Evolutionary conservation across 441 rosid genomes (phyloP).

Genomic region (Caryocar brasiliense): DNA sequence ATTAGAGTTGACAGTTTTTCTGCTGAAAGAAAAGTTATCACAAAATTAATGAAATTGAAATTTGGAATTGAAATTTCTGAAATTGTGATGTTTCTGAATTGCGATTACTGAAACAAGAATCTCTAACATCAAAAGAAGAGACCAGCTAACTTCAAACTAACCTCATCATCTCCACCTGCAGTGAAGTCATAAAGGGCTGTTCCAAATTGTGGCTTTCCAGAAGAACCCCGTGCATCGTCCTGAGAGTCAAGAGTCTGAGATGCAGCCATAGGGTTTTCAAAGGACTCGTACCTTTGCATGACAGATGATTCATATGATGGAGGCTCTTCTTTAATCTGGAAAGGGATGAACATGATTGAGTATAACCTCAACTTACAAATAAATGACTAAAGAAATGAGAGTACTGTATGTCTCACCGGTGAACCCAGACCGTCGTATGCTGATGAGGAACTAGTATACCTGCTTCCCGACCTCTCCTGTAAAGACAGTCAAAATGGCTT

Average conservation of each 20-base stretch:
- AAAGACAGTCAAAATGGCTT: slow-evolving; percentile 4
- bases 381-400: background rate
- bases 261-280: slow-evolving; percentile 69
- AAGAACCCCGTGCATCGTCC: slow-evolving; percentile 51
- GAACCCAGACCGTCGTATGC: slow-evolving; percentile 60
- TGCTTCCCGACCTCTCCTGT: slow-evolving; percentile 64
- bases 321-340: slow-evolving; percentile 89
- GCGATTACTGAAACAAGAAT: background rate
- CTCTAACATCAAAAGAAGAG: background rate
- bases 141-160: slow-evolving; percentile 16
- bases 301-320: slow-evolving; percentile 70
- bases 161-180: slow-evolving; percentile 99
- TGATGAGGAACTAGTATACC: slow-evolving; percentile 37
- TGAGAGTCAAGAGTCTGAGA: slow-evolving; percentile 58
- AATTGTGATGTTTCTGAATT: background rate
- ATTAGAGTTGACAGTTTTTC: too few species aligned
- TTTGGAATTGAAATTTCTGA: background rate
- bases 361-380: slow-evolving; percentile 11
- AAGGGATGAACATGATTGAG: slow-evolving; percentile 10
- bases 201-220: slow-evolving; percentile 61
- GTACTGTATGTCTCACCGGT: slow-evolving; percentile 39
- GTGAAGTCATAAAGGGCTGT: slow-evolving; percentile 91
- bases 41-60: too few species aligned
- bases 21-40: too few species aligned
- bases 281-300: slow-evolving; percentile 50